Evolutionary conservation across 495 filamentous ascomycete genomes (phyloP), one percentile per base, ranked within the genome.

Genomic region (Sporormia fimetaria): DNA sequence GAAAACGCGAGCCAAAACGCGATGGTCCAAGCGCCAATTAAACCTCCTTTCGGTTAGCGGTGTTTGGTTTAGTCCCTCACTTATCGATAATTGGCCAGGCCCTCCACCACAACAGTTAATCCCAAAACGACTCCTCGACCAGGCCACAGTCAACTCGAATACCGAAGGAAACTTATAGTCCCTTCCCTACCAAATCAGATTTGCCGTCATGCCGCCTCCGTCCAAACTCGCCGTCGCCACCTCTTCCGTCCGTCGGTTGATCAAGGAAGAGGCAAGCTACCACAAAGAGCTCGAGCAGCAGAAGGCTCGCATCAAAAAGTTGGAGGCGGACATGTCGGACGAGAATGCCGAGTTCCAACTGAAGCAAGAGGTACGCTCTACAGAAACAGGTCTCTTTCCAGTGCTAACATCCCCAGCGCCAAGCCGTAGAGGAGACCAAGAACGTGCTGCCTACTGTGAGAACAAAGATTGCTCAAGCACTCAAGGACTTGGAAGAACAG

Each of bases 231-330:
- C 73, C 32, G 84, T 90, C 49, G 69, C 73, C 33, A 87, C 81
- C 12, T 74, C 75, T 32, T 72, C 79, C 15, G 69, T 95, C 52
- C 65, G 73, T 51, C 84, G 88, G 37, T 70, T 95, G 34, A 74
- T 94, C 39, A 94, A 94, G 60, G 90, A 98, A 60, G 85, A 94
- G 56, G 67, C 69, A 23, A 86, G 76, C 58, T 95, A 98, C 65
- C 81, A 85, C 62, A 77, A 78, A 50, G 90, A 98, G 56, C 69
- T 83, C 15, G 63, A 69, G 42, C 62, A 74, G 41, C 85, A 95
- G 52, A 70, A 80, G 40, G 67, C 67, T 42, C 76, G 80, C 28
- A 70, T 95, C 26, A 61, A 74, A 64, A 78, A 81, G 62, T 66
- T 86, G 11, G 60, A 76, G 45, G 35, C 61, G 60, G 52, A 44